Evolutionary conservation across 2,329 filamentous ascomycete genomes (phyloP).

Genomic region (Exophiala sp.): DNA sequence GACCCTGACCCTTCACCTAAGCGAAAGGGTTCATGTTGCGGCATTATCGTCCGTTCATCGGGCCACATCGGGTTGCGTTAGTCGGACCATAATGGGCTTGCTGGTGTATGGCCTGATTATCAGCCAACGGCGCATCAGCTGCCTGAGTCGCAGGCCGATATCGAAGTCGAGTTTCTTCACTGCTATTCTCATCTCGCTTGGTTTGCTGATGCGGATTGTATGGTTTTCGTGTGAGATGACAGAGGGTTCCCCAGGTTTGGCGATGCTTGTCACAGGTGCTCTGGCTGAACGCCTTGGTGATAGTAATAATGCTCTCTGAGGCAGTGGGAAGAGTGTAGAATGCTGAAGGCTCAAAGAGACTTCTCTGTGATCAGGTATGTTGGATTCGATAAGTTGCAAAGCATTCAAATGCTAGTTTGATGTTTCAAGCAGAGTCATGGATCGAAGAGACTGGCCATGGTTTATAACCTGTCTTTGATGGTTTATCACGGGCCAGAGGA

Average conservation of each 20-base stretch:
- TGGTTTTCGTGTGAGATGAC: background rate
- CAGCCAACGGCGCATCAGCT: constrained; percentile 4
- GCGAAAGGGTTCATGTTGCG: background rate
- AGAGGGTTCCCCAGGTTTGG: background rate
- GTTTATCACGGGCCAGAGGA: background rate
- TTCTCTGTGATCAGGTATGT: too few relatives aligned
- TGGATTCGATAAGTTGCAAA: too few relatives aligned
- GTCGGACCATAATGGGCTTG: constrained; percentile 7
- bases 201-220: background rate
- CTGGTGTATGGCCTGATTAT: constrained; percentile 9
- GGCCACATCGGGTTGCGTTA: background rate
- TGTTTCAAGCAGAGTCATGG: too few relatives aligned
- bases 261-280: background rate
- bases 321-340: too few relatives aligned
- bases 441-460: too few relatives aligned
- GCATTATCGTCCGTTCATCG: too few relatives aligned
- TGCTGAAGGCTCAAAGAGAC: too few relatives aligned
- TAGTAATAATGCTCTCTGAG: too few relatives aligned
- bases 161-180: background rate
- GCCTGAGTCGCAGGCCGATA: background rate
- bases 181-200: background rate
- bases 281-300: too few relatives aligned
- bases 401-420: too few relatives aligned
- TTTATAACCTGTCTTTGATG: background rate
- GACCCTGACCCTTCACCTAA: background rate